Conservation (phyloP, 352 stramenopile genomes). For the Pythium dissimile region DNA sequence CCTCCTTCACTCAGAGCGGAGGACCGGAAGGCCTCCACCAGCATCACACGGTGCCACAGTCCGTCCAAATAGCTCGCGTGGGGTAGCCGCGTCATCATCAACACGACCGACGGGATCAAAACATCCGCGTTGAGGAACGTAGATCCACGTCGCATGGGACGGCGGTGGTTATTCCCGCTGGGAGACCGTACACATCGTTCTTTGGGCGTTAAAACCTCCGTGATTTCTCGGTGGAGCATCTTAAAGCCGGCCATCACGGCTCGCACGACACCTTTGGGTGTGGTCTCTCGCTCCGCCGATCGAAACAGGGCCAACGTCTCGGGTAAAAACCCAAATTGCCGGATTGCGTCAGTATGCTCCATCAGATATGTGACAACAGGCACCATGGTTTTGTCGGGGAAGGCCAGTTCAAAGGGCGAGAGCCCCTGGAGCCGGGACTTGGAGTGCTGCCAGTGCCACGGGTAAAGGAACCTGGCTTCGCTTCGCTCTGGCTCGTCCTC, state of each 20-base stretch:
- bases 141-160: conserved; percentile 4
- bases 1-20: conserved; percentile 18
- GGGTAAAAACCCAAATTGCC: conserved; percentile 15
- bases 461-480: conserved; percentile 6
- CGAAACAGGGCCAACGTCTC: conserved; percentile 21
- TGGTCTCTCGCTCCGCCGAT: conserved; percentile 20
- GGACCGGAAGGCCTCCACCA: conserved; percentile 24
- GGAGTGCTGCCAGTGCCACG: conserved; percentile 28
- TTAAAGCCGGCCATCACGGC: conserved; percentile 26
- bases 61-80: conserved; percentile 13
- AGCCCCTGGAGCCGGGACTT: conserved; percentile 23
- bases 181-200: neutral
- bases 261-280: conserved; percentile 22
- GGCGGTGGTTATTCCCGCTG: neutral
- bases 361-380: conserved; percentile 2
- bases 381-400: conserved; percentile 16
- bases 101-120: conserved; percentile 29
- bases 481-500: conserved; percentile 1
- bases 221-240: conserved; percentile 23
- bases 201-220: conserved; percentile 6
- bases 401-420: conserved; percentile 14
- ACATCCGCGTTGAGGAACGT: conserved; percentile 30
- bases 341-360: neutral
- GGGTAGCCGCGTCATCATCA: conserved; percentile 27
- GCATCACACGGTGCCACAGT: conserved; percentile 21